These are phyloP conservation scores for Paradendryphiella salina DNA, from an alignment of 2,329 filamentous ascomycete genomes.

Conservation along the genomic window DNA sequence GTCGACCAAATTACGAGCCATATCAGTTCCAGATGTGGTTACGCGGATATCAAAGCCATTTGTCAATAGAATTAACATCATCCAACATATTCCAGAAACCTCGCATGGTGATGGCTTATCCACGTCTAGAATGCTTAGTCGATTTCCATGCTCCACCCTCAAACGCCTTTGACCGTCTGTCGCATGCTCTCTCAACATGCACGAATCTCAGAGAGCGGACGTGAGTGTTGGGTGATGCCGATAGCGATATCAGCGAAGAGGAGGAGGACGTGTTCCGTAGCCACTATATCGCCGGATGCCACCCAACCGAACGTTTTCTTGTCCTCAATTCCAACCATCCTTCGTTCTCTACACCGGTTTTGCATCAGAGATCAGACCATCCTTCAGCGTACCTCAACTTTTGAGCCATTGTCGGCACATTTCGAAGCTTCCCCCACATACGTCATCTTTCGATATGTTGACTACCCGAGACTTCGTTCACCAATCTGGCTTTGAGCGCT, in stretches of 20 bases:
- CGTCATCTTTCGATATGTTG: slow-evolving; percentile 59
- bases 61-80: background rate
- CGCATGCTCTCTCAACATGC: slow-evolving; percentile 59
- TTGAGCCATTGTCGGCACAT: slow-evolving; percentile 58
- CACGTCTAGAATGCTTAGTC: slow-evolving; percentile 58
- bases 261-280: slow-evolving; percentile 38
- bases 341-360: slow-evolving; percentile 57
- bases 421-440: slow-evolving; percentile 57
- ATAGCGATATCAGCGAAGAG: slow-evolving; percentile 23
- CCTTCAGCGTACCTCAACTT: slow-evolving; percentile 53
- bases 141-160: slow-evolving; percentile 59
- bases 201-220: slow-evolving; percentile 58
- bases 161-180: slow-evolving; percentile 59
- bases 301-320: slow-evolving; percentile 58
- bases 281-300: slow-evolving; percentile 49
- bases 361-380: slow-evolving; percentile 46
- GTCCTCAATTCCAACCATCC: slow-evolving; percentile 58
- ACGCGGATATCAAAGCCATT: slow-evolving; percentile 1
- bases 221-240: slow-evolving; percentile 54
- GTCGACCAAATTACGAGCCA: slow-evolving; percentile 8
- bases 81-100: background rate
- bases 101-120: slow-evolving; percentile 59
- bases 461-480: slow-evolving; percentile 58
- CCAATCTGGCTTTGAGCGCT: slow-evolving; percentile 58
- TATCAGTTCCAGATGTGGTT: slow-evolving; percentile 1